Base-by-base conservation (phyloP, 176 grass and related monocot species). In the Musa troglodytarum region DNA sequence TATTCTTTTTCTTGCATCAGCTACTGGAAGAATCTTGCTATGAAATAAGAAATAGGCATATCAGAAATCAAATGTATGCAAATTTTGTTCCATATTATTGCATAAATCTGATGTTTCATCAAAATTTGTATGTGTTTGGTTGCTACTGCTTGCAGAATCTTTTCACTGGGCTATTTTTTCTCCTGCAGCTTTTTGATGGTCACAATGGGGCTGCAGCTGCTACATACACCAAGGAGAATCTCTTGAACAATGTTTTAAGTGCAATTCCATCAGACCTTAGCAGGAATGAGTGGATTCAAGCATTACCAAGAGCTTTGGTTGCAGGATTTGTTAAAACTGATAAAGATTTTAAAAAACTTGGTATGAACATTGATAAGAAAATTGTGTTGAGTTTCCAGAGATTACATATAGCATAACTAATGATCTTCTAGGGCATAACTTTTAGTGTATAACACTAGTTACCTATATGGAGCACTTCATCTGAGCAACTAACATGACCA, bases 281-380 rank as follows among this genome's bases (percentile, higher is more conserved):
- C 54, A 56, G 73, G 73, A 58, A 75, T 43, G 73, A 75, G 54
- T 75, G 73, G 73, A 14, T 75, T 49, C 73, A 75, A 49, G 54
- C 73, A 49, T 75, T 75, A 43, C 73, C 73, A 58, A 56, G 73
- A 49, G 73, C 73, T 4, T 58, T 75, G 29, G 73, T 75, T 59
- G 54, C 73, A 58, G 73, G 73, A 58, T 75, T 75, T 59, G 16
- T 75, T 43, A 75, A 75, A 43, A 75, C 54, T 75, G 73, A 75
- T 43, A 75, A 75, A 61, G 26, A 75, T 58, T 75, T 75, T 54
- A 56, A 75, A 58, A 52, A 58, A 56, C 61, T 56, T 43, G 73
- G 73, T 70, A 70, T 26, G 34, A 68, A n/a, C 8, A 8, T 4
- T 68, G n/a, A 10, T 21, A 16, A 16, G 16, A 9, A 68, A 68